Conservation (phyloP, 2,329 filamentous ascomycete species). For the Incumbomyces delicatus region DNA sequence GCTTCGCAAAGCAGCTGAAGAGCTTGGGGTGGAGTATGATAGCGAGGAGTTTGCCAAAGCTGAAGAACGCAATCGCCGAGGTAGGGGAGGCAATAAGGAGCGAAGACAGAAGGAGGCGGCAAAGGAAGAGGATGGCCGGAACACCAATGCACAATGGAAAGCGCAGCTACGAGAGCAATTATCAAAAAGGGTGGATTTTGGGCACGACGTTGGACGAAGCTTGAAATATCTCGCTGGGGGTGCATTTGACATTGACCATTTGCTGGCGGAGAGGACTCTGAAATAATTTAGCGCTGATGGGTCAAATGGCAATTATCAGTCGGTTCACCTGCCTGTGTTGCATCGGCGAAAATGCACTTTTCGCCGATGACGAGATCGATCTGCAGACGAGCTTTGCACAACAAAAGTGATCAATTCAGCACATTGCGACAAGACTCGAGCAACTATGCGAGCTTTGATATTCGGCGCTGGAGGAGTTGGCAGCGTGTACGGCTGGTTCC, state of each 20-base stretch:
- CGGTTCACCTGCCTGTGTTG: no score
- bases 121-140: slow-evolving; percentile 45
- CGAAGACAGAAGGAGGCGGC: slow-evolving; percentile 62
- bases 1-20: slow-evolving; percentile 74
- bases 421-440: slow-evolving; percentile 3
- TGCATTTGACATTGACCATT: slow-evolving; percentile 66
- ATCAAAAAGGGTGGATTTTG: slow-evolving; percentile 66
- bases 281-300: not conserved
- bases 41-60: slow-evolving; percentile 68
- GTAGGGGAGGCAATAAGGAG: slow-evolving; percentile 65
- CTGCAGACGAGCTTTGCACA: no score
- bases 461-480: slow-evolving; percentile 23
- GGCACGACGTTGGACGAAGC: slow-evolving; percentile 50
- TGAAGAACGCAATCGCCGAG: slow-evolving; percentile 49
- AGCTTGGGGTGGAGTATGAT: slow-evolving; percentile 89
- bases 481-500: slow-evolving; percentile 20
- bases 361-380: no score
- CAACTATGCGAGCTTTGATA: no score
- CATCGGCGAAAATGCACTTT: no score
- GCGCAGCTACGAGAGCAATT: slow-evolving; percentile 65
- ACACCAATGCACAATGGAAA: slow-evolving; percentile 58
- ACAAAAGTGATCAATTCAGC: no score
- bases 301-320: no score
- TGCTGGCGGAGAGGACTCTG: slow-evolving; percentile 50
- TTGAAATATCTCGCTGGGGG: slow-evolving; percentile 78